Evolutionary conservation across 805 yeast genomes (phyloP).

Genomic region (Brettanomyces anomalus): DNA sequence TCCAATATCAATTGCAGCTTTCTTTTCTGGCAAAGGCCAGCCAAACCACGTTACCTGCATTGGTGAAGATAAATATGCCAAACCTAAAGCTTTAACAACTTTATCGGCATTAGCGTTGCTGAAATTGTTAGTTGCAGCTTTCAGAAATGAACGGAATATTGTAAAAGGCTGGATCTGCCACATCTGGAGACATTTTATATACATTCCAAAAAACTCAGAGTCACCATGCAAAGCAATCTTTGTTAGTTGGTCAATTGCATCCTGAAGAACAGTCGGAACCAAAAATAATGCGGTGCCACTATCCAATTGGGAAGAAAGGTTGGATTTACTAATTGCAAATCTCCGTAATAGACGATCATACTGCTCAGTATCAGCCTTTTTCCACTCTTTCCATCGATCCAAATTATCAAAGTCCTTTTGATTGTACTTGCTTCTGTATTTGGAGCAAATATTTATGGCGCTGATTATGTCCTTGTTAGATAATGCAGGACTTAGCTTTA

Average conservation of each 20-base stretch:
- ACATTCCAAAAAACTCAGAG: slow-evolving; percentile 16
- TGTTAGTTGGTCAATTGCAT: slow-evolving; percentile 6
- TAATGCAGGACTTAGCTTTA: not conserved
- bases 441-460: slow-evolving; percentile 3
- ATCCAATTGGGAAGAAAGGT: not conserved
- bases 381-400: slow-evolving; percentile 11
- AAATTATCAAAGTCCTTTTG: slow-evolving; percentile 9
- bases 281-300: not conserved
- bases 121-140: slow-evolving; percentile 3
- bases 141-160: slow-evolving; percentile 10
- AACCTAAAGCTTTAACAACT: slow-evolving; percentile 15
- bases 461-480: slow-evolving; percentile 4
- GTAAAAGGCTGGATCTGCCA: slow-evolving; percentile 27
- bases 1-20: not conserved
- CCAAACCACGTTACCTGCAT: slow-evolving; percentile 13
- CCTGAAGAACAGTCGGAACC: slow-evolving; percentile 7
- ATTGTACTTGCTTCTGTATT: slow-evolving; percentile 3
- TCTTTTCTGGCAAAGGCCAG: slow-evolving; percentile 19
- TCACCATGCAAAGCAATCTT: slow-evolving; percentile 12
- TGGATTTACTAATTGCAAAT: slow-evolving; percentile 3
- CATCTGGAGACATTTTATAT: slow-evolving; percentile 20
- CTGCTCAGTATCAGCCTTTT: slow-evolving; percentile 5
- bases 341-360: slow-evolving; percentile 2
- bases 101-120: slow-evolving; percentile 10
- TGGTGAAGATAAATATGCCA: slow-evolving; percentile 19